Base-by-base conservation (phyloP, 257 asterid genomes). In the Linderniella brevidens region DNA sequence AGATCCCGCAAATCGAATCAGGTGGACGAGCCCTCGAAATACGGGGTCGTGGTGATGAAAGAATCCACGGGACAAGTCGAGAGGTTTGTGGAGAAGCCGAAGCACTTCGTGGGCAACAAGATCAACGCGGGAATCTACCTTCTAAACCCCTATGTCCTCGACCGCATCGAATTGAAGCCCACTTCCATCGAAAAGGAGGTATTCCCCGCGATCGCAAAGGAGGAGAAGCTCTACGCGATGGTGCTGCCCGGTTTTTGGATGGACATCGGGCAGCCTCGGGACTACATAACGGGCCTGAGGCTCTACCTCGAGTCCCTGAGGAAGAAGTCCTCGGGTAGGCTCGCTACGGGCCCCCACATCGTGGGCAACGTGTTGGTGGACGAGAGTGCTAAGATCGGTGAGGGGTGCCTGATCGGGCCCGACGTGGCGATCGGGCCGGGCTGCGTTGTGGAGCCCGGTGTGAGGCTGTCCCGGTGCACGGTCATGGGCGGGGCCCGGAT, bases 111-210 rank as follows among this genome's bases (percentile, higher is more conserved):
- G 42, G 94, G 93, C n/a, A 86, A 86, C 79, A 86, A 86, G 70
- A 82, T 86, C 67, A 86, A 82, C 65, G 97, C 97, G 40, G 94
- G 94, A 29, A 82, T 86, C 51, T 86, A 86, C 77, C 76, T 82
- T 49, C 68, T 86, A 48, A 86, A 67, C 62, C 93, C 93, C 48
- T 75, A 93, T 10, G 92, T 86, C 51, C 79, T 86, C 29, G 93
- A 82, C 57, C 92, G 71, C 46, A 86, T 86, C 18, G 68, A 82
- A 48, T 54, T 86, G 48, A 83, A 73, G 50, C 97, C 97, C 45
- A 86, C 95, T 41, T 86, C 97, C 13, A 79, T 86, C 1, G 97
- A 86, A 71, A 82, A 86, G 68, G 94, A 86, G 67, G 73, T 75
- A 1, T 86, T 86, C 72, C 97, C 97, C 0, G 60, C 68, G 59